These are phyloP conservation scores for Amanita molliuscula DNA, from an alignment of 768 basidiomycete species.

Conservation along the genomic window DNA sequence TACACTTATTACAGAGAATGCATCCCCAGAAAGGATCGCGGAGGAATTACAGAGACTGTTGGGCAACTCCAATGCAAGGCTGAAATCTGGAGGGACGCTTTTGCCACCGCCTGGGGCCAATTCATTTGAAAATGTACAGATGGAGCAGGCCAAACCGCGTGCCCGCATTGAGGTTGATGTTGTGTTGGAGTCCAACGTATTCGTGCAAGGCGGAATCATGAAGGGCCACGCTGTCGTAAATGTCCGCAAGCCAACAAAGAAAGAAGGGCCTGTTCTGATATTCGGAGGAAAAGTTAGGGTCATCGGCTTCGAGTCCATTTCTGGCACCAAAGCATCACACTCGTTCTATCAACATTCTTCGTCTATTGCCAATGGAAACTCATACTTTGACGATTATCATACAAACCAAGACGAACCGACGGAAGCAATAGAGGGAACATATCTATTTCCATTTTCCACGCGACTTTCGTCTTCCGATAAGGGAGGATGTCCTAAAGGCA, in stretches of 20 bases:
- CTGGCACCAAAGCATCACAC: conserved; percentile 47
- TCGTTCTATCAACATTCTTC: conserved; percentile 76
- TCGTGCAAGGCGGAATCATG: conserved; percentile 71
- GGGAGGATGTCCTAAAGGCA: conserved; percentile 50
- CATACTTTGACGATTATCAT: conserved; percentile 31
- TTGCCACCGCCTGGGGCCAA: conserved; percentile 20
- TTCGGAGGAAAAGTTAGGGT: conserved; percentile 72
- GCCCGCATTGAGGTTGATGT: conserved; percentile 81
- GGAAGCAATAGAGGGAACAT: conserved; percentile 52
- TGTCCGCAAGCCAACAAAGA: conserved; percentile 44
- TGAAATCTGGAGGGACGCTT: conserved; percentile 43
- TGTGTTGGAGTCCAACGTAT: conserved; percentile 59
- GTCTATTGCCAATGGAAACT: conserved; percentile 38
- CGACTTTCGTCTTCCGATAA: conserved; percentile 45
- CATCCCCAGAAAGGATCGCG: conserved; percentile 35
- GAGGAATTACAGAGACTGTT: conserved; percentile 53
- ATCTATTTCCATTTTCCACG: conserved; percentile 66
- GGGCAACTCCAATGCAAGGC: conserved; percentile 46
- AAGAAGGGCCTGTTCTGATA: conserved; percentile 49
- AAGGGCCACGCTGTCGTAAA: conserved; percentile 60
- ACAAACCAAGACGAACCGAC: conserved; percentile 48
- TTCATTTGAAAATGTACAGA: conserved; percentile 18
- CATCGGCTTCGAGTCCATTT: conserved; percentile 74
- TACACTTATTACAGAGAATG: conserved; percentile 44
- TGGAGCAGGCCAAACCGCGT: conserved; percentile 65